Evolutionary conservation across 441 rosid genomes (phyloP).

Genomic region (Populus hybrid): DNA sequence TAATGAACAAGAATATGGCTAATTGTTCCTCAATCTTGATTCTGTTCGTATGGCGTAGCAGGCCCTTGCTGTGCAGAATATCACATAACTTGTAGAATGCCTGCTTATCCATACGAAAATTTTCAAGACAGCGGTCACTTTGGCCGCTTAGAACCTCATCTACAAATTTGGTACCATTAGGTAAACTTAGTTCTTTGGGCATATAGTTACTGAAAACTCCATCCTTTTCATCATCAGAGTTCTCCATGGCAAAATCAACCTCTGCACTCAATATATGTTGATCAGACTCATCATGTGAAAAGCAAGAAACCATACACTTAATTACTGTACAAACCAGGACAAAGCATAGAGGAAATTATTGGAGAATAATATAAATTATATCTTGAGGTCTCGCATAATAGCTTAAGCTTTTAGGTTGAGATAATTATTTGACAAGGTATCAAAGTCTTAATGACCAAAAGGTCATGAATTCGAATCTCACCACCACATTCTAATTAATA

Average conservation of each 20-base stretch:
- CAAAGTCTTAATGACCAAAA: no score
- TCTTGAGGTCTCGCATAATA: no score
- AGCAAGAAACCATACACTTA: neutral
- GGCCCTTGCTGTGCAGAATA: constrained; percentile 69
- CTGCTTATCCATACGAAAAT: constrained; percentile 87
- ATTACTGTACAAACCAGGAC: neutral
- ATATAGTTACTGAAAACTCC: constrained; percentile 31
- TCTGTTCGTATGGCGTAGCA: constrained; percentile 81
- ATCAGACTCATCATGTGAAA: neutral
- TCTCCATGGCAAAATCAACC: constrained; percentile 45
- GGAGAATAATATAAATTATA: neutral
- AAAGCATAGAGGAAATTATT: neutral
- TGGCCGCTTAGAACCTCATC: constrained; percentile 71
- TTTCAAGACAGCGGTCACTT: constrained; percentile 62
- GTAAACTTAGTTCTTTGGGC: constrained; percentile 45
- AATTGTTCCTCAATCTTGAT: no score
- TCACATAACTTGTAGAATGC: constrained; percentile 84
- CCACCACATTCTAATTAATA: no score
- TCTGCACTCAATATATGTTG: constrained; percentile 20
- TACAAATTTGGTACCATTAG: constrained; percentile 63
- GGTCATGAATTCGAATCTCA: no score
- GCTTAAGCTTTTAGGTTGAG: no score
- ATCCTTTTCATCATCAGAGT: constrained; percentile 59
- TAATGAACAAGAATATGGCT: neutral
- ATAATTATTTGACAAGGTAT: no score